Evolutionary conservation across 768 basidiomycete genomes (phyloP).

Genomic region (Serendipita vermifera): DNA sequence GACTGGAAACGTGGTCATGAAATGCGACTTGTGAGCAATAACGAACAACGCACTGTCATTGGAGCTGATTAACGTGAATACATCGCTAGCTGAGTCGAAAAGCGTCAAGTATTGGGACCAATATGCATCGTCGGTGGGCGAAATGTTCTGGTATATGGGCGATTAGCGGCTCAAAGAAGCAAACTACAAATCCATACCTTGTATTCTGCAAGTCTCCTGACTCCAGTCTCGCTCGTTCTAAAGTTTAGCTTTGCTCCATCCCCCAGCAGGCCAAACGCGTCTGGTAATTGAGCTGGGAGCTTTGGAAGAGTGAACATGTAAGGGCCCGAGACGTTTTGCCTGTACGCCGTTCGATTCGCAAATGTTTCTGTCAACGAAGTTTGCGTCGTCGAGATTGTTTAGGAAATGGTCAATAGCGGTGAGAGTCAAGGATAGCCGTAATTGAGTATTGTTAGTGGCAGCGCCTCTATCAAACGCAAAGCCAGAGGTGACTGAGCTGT

Average conservation of each 20-base stretch:
- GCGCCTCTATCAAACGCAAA: too few species aligned
- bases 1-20: slow-evolving; percentile 34
- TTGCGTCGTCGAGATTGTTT: too few species aligned
- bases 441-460: too few species aligned
- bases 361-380: too few species aligned
- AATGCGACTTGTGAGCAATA: slow-evolving; percentile 7
- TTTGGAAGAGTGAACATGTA: slow-evolving; percentile 36
- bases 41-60: slow-evolving; percentile 54
- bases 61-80: slow-evolving; percentile 76
- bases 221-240: slow-evolving; percentile 66
- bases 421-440: too few species aligned
- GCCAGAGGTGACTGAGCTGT: too few species aligned
- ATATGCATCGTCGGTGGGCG: slow-evolving; percentile 39
- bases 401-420: too few species aligned
- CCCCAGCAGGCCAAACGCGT: slow-evolving; percentile 63
- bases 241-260: slow-evolving; percentile 88
- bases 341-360: too few species aligned
- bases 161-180: background rate
- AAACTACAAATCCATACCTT: slow-evolving; percentile 45
- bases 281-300: slow-evolving; percentile 56
- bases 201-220: slow-evolving; percentile 56
- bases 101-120: slow-evolving; percentile 55
- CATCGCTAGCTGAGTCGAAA: slow-evolving; percentile 83
- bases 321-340: too few species aligned
- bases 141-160: slow-evolving; percentile 44